Conservation (phyloP, 768 basidiomycete species). For the Lyophyllum semitale region DNA sequence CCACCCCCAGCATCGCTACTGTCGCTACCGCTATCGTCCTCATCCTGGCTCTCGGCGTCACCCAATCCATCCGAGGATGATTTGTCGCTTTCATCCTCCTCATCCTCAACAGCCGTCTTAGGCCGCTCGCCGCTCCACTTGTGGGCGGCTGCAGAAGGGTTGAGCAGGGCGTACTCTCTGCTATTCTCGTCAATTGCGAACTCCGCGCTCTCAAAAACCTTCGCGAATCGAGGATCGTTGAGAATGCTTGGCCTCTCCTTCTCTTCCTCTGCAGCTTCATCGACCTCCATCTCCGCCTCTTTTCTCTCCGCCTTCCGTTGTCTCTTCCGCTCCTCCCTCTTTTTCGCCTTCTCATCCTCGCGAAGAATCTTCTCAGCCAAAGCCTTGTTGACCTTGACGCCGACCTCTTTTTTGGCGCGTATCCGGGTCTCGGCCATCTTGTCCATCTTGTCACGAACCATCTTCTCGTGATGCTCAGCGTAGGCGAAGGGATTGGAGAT, state of each 20-base stretch:
- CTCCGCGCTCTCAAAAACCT: conserved; percentile 87
- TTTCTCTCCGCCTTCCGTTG: conserved; percentile 42
- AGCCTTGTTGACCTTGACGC: conserved; percentile 74
- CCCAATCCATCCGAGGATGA: conserved; percentile 58
- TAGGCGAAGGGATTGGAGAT: conserved; percentile 97
- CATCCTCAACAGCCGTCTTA: conserved; percentile 86
- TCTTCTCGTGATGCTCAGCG: conserved; percentile 88
- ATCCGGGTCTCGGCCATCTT: conserved; percentile 94
- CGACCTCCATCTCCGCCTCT: conserved; percentile 38
- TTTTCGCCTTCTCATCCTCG: conserved; percentile 62
- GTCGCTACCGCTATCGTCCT: conserved; percentile 43
- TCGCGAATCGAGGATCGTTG: conserved; percentile 86
- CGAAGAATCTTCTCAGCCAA: conserved; percentile 83
- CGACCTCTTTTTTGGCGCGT: conserved; percentile 71
- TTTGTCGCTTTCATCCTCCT: conserved; percentile 85
- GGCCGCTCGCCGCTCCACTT: conserved; percentile 40
- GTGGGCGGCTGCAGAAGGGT: conserved; percentile 79
- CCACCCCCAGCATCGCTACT: conserved; percentile 63
- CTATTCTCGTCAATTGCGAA: conserved; percentile 89
- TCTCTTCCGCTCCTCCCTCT: conserved; percentile 57
- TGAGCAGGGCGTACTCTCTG: conserved; percentile 89
- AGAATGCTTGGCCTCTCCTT: conserved; percentile 55
- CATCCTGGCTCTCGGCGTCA: conserved; percentile 41
- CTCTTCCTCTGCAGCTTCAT: conserved; percentile 33
- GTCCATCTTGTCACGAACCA: conserved; percentile 87